Evolutionary conservation across 2,329 filamentous ascomycete species (phyloP).

Genomic region (Aquanectria penicillioides): DNA sequence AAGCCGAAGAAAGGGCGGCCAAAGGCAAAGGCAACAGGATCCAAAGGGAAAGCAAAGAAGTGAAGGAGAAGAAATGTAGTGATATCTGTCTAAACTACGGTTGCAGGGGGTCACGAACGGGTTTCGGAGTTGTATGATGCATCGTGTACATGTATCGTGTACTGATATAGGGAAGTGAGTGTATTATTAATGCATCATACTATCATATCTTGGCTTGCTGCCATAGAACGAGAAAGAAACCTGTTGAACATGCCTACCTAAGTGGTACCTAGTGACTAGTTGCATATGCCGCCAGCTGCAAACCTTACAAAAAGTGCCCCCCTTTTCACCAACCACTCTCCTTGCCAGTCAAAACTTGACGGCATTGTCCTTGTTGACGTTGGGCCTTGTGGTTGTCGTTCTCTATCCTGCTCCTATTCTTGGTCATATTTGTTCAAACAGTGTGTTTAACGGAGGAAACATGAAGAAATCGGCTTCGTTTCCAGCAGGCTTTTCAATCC

Average conservation of each 20-base stretch:
- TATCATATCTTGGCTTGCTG: neutral
- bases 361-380: neutral
- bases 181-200: neutral
- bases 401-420: neutral
- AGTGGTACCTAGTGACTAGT: neutral
- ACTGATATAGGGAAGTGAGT: neutral
- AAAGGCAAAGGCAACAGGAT: slow-evolving; percentile 51
- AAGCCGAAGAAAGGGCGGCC: slow-evolving; percentile 61
- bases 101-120: neutral
- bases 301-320: neutral
- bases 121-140: neutral
- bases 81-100: neutral
- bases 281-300: slow-evolving; percentile 1
- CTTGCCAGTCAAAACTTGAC: neutral
- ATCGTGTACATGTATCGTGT: neutral
- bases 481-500: neutral
- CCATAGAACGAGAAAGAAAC: neutral
- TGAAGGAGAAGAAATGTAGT: slow-evolving; percentile 16
- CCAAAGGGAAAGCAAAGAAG: slow-evolving; percentile 62
- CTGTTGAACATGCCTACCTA: too few relatives aligned
- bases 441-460: too few relatives aligned
- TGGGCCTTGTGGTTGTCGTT: neutral
- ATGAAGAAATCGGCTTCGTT: slow-evolving; percentile 22
- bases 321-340: neutral
- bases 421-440: neutral